These are phyloP conservation scores for Drosera capensis DNA, from an alignment of 148 eudicot species.

Conservation along the genomic window DNA sequence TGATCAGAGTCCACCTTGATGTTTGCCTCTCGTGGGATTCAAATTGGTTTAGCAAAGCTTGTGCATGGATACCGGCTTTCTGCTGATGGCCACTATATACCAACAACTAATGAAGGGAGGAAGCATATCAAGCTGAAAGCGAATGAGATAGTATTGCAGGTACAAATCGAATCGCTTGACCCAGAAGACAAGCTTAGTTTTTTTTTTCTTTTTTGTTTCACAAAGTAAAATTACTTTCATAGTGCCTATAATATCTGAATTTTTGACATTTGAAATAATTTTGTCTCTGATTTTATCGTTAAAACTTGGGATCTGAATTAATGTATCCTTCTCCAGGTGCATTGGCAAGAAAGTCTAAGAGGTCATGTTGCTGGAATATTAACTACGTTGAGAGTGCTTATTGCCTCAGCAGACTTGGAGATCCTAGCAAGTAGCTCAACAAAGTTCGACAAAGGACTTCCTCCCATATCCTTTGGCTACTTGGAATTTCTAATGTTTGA, in stretches of 20 bases:
- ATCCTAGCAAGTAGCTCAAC: conserved; percentile 67
- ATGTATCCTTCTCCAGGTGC: conserved; percentile 42
- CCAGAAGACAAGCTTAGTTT: too few relatives aligned
- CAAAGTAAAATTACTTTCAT: not conserved
- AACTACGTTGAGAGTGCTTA: conserved; percentile 80
- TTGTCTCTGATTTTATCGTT: not conserved
- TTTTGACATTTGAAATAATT: not conserved
- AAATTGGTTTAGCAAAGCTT: conserved; percentile 84
- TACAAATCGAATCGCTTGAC: conserved; percentile 15
- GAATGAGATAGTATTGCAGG: conserved; percentile 91
- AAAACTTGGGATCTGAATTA: not conserved
- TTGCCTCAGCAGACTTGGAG: conserved; percentile 81
- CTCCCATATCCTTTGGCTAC: conserved; percentile 75
- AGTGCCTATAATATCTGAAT: not conserved
- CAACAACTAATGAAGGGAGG: conserved; percentile 75
- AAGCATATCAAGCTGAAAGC: conserved; percentile 69
- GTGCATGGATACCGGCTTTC: conserved; percentile 76
- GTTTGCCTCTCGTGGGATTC: conserved; percentile 82
- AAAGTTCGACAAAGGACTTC: conserved; percentile 89
- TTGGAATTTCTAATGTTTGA: conserved; percentile 5
- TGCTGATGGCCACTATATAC: conserved; percentile 67
- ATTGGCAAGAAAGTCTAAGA: conserved; percentile 97
- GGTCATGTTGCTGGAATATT: conserved; percentile 89
- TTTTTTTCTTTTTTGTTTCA: not conserved
- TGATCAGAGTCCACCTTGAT: conserved; percentile 74